Evolutionary conservation across 1,284 basidiomycete genomes (phyloP).

Genomic region (Rhizoctonia solani): DNA sequence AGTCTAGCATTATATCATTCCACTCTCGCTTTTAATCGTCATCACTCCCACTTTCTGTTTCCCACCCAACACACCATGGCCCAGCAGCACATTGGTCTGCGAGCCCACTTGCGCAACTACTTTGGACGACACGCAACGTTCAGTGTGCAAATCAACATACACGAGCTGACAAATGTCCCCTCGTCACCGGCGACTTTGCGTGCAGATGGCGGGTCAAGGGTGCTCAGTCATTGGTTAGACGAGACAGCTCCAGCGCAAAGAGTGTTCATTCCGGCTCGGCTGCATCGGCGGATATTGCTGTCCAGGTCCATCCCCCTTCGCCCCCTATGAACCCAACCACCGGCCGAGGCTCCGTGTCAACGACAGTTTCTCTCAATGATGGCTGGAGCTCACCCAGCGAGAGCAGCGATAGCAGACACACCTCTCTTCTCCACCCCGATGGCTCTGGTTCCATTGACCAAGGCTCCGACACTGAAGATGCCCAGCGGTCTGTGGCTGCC

Average conservation of each 20-base stretch:
- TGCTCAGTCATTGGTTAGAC: constrained; percentile 43
- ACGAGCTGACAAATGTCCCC: constrained; percentile 77
- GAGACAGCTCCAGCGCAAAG: constrained; percentile 47
- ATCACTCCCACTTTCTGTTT: not conserved
- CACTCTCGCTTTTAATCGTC: not conserved
- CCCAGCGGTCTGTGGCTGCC: not conserved
- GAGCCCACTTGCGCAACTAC: constrained; percentile 28
- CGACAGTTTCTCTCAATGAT: constrained; percentile 5
- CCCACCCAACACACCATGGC: constrained; percentile 30
- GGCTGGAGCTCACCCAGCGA: constrained; percentile 13
- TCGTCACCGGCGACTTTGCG: constrained; percentile 73
- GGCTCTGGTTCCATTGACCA: constrained; percentile 3
- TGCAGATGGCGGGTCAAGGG: constrained; percentile 77
- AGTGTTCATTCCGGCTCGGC: constrained; percentile 44
- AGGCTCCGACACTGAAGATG: constrained; percentile 20
- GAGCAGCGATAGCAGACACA: constrained; percentile 13
- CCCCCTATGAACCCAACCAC: constrained; percentile 14
- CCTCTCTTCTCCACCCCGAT: not conserved
- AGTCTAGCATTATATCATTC: constrained; percentile 1
- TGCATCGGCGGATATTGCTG: constrained; percentile 39
- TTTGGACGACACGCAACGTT: constrained; percentile 60
- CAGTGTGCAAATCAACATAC: constrained; percentile 64
- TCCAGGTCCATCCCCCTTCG: constrained; percentile 29
- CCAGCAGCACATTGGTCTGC: too few species aligned
- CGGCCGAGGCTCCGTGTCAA: constrained; percentile 1